Conservation (phyloP, 148 eudicot genomes). For the Cornus controversa region DNA sequence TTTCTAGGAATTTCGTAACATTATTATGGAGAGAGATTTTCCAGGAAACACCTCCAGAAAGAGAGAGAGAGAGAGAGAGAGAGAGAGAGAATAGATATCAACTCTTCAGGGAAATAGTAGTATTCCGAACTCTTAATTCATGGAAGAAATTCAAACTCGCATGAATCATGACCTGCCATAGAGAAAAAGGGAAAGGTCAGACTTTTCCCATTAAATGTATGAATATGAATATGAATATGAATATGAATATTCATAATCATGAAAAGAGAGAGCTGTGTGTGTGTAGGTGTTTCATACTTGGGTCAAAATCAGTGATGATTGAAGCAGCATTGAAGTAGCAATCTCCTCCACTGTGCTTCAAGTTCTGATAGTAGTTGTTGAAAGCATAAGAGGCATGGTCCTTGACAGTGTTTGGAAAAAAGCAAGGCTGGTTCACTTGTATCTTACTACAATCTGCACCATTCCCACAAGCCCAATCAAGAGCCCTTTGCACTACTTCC, state of each 20-base stretch:
- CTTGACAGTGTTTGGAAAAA: conserved; percentile 53
- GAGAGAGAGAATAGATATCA: background rate
- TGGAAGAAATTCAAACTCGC: conserved; percentile 41
- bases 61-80: background rate
- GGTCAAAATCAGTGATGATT: conserved; percentile 52
- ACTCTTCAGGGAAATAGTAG: background rate
- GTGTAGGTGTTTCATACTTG: conserved; percentile 44
- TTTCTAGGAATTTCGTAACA: no score
- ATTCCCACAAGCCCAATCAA: conserved; percentile 71
- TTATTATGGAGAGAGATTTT: no score
- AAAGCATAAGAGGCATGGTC: conserved; percentile 84
- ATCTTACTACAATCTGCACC: conserved; percentile 70
- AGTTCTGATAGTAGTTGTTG: conserved; percentile 77
- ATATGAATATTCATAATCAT: no score
- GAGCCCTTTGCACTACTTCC: conserved; percentile 44
- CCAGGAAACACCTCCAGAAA: no score
- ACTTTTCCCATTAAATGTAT: background rate
- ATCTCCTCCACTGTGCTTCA: conserved; percentile 59
- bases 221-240: no score
- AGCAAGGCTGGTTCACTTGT: conserved; percentile 50
- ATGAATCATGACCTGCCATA: conserved; percentile 43
- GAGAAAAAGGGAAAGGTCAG: background rate
- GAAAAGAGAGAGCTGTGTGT: no score
- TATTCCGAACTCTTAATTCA: background rate
- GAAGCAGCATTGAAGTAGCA: conserved; percentile 81